Base-by-base conservation (phyloP, 495 filamentous ascomycete genomes). In the Ramalina intermedia region DNA sequence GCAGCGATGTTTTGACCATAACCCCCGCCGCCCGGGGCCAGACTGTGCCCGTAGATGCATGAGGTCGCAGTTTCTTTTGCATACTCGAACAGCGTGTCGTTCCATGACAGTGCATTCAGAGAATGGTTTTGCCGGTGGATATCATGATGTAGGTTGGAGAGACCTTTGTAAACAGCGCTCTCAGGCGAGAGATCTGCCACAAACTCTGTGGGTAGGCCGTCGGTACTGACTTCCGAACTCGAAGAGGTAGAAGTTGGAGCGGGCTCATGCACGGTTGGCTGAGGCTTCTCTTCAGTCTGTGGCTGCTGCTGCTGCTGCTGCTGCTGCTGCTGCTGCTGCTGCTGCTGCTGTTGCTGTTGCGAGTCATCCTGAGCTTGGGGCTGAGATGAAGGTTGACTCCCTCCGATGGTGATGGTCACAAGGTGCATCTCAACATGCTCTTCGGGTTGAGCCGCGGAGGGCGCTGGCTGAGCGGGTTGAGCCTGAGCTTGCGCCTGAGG, bases 1-100 rank as follows among this genome's bases (percentile, higher is more conserved):
- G 64, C 63, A 52, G 72, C 85, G 42, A 94, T 80, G 75, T 95
- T 95, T 67, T 95, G 88, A 44, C 88, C 87, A 56, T 91, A 90
- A 38, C 71, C 72, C 46, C 76, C 76, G 38, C 73, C 76, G 53
- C 72, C 72, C 36, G 77, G 53, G 26, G 48, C 43, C 83, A 75
- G 75, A 60, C 88, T 75, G 59, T 94, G 87, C 37, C 64, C 63
- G 55, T 90, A 94, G 8, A 70, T 61, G 67, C 90, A 96, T 21
- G 55, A 69, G 6, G 59, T 51, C 50, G 76, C 78, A 18, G 69
- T 62, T 5, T 55, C 45, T 16, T 62, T 52, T 23, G 91, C 88
- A 39, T 69, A 82, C n/a, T 59, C 49, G 37, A 80, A 81, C 37
- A 87, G 70, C 42, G 66, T 64, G 4, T 68, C 60, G 52, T 76